These are phyloP conservation scores for Adiantum capillusveneris DNA, from an alignment of 75 land plant species.

Conservation along the genomic window DNA sequence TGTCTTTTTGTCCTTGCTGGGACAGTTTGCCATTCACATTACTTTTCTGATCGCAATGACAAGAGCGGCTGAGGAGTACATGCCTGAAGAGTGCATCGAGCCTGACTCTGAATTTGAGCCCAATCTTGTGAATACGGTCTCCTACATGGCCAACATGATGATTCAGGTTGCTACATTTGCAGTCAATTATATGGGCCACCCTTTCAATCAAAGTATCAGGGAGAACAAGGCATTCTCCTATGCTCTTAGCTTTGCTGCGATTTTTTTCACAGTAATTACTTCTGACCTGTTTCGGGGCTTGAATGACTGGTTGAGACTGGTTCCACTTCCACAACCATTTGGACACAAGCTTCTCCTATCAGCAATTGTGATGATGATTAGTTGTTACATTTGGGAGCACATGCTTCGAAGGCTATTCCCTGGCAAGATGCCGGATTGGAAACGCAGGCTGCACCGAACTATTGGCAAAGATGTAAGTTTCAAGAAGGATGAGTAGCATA, in stretches of 20 bases:
- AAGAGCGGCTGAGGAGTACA: slow-evolving; percentile 75
- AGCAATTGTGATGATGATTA: slow-evolving; percentile 66
- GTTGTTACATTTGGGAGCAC: slow-evolving; percentile 85
- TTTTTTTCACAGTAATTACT: slow-evolving; percentile 74
- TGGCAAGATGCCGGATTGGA: slow-evolving; percentile 65
- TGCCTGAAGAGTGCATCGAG: slow-evolving; percentile 99
- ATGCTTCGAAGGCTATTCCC: slow-evolving; percentile 81
- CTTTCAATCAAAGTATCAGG: slow-evolving; percentile 89
- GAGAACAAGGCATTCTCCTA: slow-evolving; percentile 84
- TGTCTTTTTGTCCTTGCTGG: slow-evolving; percentile 83
- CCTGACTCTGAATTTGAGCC: slow-evolving; percentile 93
- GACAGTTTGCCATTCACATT: slow-evolving; percentile 89
- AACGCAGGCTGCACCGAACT: slow-evolving; percentile 30
- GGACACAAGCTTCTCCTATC: slow-evolving; percentile 51
- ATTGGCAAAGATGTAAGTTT: slow-evolving; percentile 12
- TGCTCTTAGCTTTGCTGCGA: slow-evolving; percentile 65
- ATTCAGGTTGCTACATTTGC: slow-evolving; percentile 99
- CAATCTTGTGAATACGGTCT: slow-evolving; percentile 94
- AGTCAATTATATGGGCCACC: slow-evolving; percentile 98
- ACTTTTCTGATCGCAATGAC: slow-evolving; percentile 71
- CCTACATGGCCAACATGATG: slow-evolving; percentile 99
- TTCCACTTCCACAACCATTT: slow-evolving; percentile 71
- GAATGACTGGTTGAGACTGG: slow-evolving; percentile 88
- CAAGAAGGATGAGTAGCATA: neutral
- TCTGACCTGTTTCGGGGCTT: slow-evolving; percentile 81